Evolutionary conservation across 2,329 filamentous ascomycete genomes (phyloP), one percentile per base, ranked within the genome.

Genomic region (Cyphellophora attinorum): DNA sequence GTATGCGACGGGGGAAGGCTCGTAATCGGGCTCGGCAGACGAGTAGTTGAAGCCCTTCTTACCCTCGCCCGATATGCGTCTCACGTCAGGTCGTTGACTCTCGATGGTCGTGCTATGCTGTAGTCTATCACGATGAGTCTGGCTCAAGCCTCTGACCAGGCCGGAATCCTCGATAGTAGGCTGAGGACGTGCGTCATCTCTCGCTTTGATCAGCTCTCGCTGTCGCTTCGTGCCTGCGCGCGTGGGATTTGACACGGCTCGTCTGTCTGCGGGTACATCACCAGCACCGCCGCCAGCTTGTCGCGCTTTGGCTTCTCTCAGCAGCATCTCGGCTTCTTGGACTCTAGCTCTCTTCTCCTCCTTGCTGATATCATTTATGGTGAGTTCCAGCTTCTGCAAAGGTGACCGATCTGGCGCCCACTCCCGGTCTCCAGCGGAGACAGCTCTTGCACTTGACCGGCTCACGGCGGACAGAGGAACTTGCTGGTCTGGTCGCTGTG

Each of bases 291-390:
- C 18, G 21, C 31, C 8, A 18, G 21, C 15, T 17, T 19, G 21
- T 31, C 34, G 23, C 17, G 55, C 54, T 37, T 61, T 52, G 4
- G 55, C 53, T 51, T 89, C 79, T 47, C 78, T 74, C 12, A 79
- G 73, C 28, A 74, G 72, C 47, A 77, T 70, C 56, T 95, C 89
- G 5, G 85, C 85, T 50, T 89, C 82, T 54, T 86, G 74, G 4
- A 89, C 76, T 30, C 85, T 74, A 6, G 86, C 85, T 45, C 89
- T 74, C 58, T 93, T 93, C 60, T 95, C 88, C 61, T 95, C 88
- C 58, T 95, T 96, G 57, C 83, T 94, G 58, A 95, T 89, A 60
- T 83, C 86, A 58, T 81, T 82, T 52, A 96, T 72, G 51, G 85
- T 91, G 52, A 84, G 76, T 65, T 98, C 89, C 47, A 98, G 74